Evolutionary conservation across 1,139 yeast species (phyloP).

Genomic region (Debaryomycetaceae sp.): DNA sequence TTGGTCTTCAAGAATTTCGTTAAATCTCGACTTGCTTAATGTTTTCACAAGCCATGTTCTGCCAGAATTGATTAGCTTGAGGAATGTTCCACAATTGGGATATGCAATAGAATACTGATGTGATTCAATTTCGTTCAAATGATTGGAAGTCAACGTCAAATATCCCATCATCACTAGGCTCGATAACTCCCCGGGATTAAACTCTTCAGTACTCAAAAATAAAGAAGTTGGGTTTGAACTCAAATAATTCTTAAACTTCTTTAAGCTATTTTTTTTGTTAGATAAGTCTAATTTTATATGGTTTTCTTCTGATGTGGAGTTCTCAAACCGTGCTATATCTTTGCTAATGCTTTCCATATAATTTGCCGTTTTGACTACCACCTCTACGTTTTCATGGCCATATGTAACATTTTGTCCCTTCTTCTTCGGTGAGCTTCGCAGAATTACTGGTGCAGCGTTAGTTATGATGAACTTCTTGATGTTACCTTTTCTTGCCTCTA

Average conservation of each 20-base stretch:
- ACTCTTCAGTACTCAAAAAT: constrained; percentile 26
- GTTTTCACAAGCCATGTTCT: constrained; percentile 50
- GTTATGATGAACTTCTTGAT: constrained; percentile 40
- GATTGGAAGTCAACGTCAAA: constrained; percentile 50
- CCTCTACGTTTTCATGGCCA: constrained; percentile 45
- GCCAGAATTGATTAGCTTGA: constrained; percentile 45
- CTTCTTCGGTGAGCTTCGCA: constrained; percentile 31
- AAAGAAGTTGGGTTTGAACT: constrained; percentile 27
- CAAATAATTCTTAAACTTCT: constrained; percentile 23
- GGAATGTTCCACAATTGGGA: constrained; percentile 61
- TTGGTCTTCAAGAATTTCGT: constrained; percentile 52
- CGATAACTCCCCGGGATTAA: constrained; percentile 26
- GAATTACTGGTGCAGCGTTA: constrained; percentile 46
- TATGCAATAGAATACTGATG: constrained; percentile 49
- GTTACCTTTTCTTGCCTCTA: constrained; percentile 30
- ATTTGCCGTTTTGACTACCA: constrained; percentile 25
- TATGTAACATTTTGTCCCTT: constrained; percentile 38
- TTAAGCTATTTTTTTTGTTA: constrained; percentile 11
- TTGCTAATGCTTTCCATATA: constrained; percentile 15
- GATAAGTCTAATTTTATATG: background rate
- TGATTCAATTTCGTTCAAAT: constrained; percentile 44
- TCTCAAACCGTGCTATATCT: constrained; percentile 12
- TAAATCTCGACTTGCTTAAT: constrained; percentile 42
- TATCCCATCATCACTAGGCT: constrained; percentile 49
- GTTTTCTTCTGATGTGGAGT: constrained; percentile 3